Base-by-base conservation (phyloP, 2,329 filamentous ascomycete genomes). In the Fusarium scirpi region DNA sequence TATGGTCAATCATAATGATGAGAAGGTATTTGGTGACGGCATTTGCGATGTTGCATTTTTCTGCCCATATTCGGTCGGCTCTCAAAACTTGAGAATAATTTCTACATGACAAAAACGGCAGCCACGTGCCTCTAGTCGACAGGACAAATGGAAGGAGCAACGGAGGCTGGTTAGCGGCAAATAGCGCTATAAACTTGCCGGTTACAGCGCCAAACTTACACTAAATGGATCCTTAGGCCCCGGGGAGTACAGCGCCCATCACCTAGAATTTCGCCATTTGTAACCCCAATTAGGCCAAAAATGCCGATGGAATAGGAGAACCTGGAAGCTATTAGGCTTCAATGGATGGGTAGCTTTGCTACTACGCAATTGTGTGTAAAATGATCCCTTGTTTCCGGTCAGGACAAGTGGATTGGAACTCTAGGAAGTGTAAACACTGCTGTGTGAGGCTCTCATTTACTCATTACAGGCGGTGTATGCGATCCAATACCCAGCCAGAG, bases 401-500 rank as follows among this genome's bases (percentile, higher is more conserved):
- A 47, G 34, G 41, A 46, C 34, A 52, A 38, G 34, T 49, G 46
- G 43, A 63, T 60, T 25, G 34, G 24, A 16, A 44, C 40, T 55
- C 32, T 38, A 41, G 47, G n/a, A 58, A 30, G 25, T 24, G 29
- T 27, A 29, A 51, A 44, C 22, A 47, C 40, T 25, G 8, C 22
- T 24, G 11, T 40, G 15, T 51, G 29, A 51, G 34, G 53, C 16
- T 27, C 62, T 45, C 22, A n/a, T 43, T 53, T 22, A 20, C 38
- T 53, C 24, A 18, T 29, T 58, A 54, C 18, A 61, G 45, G 69
- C 69, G 69, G 66, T 70, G 69, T 61, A 62, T 49, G 62, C 52
- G 45, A 69, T 67, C 44, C 41, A 60, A 60, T 43, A 41, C 62
- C 45, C 48, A 65, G 62, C 56, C 48, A 53, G 24, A 49, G 55